Base-by-base conservation (phyloP, 768 basidiomycete genomes). In the Cytidiella melzeri region DNA sequence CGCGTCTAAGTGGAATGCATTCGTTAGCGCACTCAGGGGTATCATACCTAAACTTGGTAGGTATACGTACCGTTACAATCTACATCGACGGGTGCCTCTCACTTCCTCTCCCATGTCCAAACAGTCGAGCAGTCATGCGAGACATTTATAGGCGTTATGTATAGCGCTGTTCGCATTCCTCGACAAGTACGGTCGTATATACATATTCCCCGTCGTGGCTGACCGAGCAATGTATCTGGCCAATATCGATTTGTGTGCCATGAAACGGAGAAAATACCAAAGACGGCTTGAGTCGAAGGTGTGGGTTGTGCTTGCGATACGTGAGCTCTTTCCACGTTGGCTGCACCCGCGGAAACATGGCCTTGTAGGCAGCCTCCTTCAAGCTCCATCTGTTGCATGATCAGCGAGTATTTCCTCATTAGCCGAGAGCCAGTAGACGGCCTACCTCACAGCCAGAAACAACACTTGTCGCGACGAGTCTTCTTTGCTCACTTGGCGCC, bases 361-460 rank as follows among this genome's bases (percentile, higher is more conserved):
- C 91, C 61, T 93, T 93, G 69, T 92, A 93, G 0, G 83, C 81
- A 0, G 91, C 87, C 65, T 93, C 91, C 57, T 93, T 93, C 18
- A 87, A 76, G 26, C 80, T 73, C 87, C 88, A 93, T 13, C 90
- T 92, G 56, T 3, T 18, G 15, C 13, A 20, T 42, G 24, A 15
- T 51, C 48, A 23, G 53, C 27, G 20, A 27, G 34, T n/a, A n/a
- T n/a, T n/a, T n/a, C n/a, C n/a, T n/a, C n/a, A n/a, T n/a, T n/a
- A n/a, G n/a, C n/a, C n/a, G n/a, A n/a, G n/a, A n/a, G n/a, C n/a
- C n/a, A n/a, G n/a, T n/a, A n/a, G n/a, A n/a, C n/a, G 42, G 41
- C 79, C 19, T 61, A 90, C 90, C 90, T 76, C 34, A 91, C 85
- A 26, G 81, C 84, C 18, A 92, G 68, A 60, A 81, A 92, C 12